Evolutionary conservation across 139 green algal genomes (phyloP), one percentile per base, ranked within the genome.

Genomic region (Tetradesmus lagerheimii): DNA sequence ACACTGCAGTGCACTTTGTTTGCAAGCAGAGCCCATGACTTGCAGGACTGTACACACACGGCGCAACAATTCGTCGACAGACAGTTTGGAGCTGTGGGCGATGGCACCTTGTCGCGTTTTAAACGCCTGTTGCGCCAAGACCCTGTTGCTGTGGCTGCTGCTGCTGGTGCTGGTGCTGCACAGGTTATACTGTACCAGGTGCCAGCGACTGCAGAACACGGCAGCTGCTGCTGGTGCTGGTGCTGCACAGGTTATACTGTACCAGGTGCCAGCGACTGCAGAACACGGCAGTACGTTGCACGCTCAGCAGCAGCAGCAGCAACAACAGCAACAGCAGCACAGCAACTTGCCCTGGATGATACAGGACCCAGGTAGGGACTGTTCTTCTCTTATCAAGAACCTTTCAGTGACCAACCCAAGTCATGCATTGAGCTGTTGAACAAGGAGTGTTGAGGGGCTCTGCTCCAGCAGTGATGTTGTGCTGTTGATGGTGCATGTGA

Each of bases 271-370:
- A 84, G 27, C 78, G 0, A 27, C 18, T 37, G 78, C 78, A 23
- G 83, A 34, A n/a, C 62, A 88, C 62, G 37, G 18, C 35, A 62
- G 23, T 53, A 38, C 76, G 38, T 38, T 57, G 35, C 35, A 50
- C 12, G 8, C 29, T 8, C 62, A 64, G 37, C 83, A 62, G 25
- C 45, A 39, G 20, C 62, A 79, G 67, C 83, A 80, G 62, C 83
- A 88, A 39, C 83, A 80, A 39, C 62, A 39, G 71, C 64, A 88
- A 29, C n/a, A 80, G 37, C 76, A 82, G 83, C 62, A 87, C 1
- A 5, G 37, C 35, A 62, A 27, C 77, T 31, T 71, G 57, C 57
- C 57, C 57, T 71, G 57, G 57, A 71, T 71, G 57, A 8, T 71
- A 8, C 57, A 18, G 25, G 57, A 71, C 57, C 57, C 57, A 71